These are phyloP conservation scores for Pichia scutulata DNA, from an alignment of 805 yeast species.

Conservation along the genomic window DNA sequence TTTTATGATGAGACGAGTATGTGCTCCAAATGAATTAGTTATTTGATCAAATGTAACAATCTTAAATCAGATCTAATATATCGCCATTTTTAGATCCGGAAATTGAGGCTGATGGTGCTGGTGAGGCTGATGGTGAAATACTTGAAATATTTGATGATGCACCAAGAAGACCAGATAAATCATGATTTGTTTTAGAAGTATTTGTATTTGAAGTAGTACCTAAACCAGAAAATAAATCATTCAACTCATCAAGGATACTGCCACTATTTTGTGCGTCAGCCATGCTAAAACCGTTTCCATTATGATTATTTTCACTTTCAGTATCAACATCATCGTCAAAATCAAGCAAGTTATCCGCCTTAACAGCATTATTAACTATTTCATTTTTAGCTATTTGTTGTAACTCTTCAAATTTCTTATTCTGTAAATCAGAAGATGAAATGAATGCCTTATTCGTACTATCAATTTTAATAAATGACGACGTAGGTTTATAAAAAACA, in stretches of 20 bases:
- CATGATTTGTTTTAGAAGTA: slow-evolving; percentile 10
- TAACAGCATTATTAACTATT: slow-evolving; percentile 46
- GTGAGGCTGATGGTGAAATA: not conserved
- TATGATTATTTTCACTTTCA: slow-evolving; percentile 8
- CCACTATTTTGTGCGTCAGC: slow-evolving; percentile 22
- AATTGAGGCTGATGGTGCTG: not conserved
- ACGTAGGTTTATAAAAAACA: slow-evolving; percentile 79
- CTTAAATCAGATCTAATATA: slow-evolving; percentile 7
- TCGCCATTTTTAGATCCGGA: slow-evolving; percentile 6
- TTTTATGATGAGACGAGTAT: not conserved
- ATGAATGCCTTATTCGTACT: slow-evolving; percentile 13
- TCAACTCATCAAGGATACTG: slow-evolving; percentile 62
- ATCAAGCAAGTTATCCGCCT: slow-evolving; percentile 77
- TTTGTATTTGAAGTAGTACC: slow-evolving; percentile 17
- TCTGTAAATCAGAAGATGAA: slow-evolving; percentile 26
- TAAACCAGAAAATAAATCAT: slow-evolving; percentile 50
- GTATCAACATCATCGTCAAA: slow-evolving; percentile 57
- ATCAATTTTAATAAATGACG: slow-evolving; percentile 39
- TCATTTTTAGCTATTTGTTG: slow-evolving; percentile 72
- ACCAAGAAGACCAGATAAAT: slow-evolving; percentile 13
- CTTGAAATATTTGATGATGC: not conserved
- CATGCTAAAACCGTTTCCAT: slow-evolving; percentile 9
- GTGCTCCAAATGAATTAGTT: not conserved
- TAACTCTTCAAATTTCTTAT: slow-evolving; percentile 67
- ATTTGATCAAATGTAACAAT: not conserved